A percentile compares a stretch with the other conserved stretches of the same genome.
Conservation (phyloP, 768 basidiomycete genomes). For the Neoboletus magnificus region DNA sequence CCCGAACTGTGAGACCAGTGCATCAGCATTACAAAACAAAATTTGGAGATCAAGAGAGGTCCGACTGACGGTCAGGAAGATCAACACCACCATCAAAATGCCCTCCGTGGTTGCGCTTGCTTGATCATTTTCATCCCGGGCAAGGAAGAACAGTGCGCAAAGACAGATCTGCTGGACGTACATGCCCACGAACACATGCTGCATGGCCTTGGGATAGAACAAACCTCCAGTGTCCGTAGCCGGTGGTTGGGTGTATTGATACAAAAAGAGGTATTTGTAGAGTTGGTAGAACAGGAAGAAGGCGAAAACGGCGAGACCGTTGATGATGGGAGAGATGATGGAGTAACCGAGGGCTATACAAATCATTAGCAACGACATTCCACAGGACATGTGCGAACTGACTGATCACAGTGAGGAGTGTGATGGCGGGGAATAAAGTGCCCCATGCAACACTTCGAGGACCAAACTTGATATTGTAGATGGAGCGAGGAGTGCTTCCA, state of each 20-base stretch:
- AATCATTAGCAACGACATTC: neutral
- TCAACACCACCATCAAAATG: slow-evolving; percentile 80
- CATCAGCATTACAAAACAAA: neutral
- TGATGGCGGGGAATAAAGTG: slow-evolving; percentile 63
- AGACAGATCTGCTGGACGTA: slow-evolving; percentile 89
- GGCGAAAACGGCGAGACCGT: slow-evolving; percentile 76
- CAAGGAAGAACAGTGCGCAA: slow-evolving; percentile 88
- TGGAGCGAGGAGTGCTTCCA: slow-evolving; percentile 83
- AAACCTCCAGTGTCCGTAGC: slow-evolving; percentile 82
- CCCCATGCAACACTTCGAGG: slow-evolving; percentile 72
- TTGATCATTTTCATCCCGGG: slow-evolving; percentile 48
- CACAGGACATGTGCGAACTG: slow-evolving; percentile 24
- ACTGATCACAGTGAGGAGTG: slow-evolving; percentile 83
- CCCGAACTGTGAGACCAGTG: slow-evolving; percentile 39
- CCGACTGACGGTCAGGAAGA: slow-evolving; percentile 69
- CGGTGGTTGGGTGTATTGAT: slow-evolving; percentile 67
- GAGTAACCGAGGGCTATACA: slow-evolving; percentile 69
- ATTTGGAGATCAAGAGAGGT: neutral
- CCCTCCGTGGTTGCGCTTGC: slow-evolving; percentile 69
- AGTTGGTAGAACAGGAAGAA: slow-evolving; percentile 83
- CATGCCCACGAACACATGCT: slow-evolving; percentile 90
- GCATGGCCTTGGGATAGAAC: slow-evolving; percentile 93
- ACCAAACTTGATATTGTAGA: slow-evolving; percentile 80
- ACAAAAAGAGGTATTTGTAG: slow-evolving; percentile 87
- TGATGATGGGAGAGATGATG: slow-evolving; percentile 90